Conservation (phyloP, 1,284 basidiomycete species). For the Phylloboletellus chloephorus region DNA sequence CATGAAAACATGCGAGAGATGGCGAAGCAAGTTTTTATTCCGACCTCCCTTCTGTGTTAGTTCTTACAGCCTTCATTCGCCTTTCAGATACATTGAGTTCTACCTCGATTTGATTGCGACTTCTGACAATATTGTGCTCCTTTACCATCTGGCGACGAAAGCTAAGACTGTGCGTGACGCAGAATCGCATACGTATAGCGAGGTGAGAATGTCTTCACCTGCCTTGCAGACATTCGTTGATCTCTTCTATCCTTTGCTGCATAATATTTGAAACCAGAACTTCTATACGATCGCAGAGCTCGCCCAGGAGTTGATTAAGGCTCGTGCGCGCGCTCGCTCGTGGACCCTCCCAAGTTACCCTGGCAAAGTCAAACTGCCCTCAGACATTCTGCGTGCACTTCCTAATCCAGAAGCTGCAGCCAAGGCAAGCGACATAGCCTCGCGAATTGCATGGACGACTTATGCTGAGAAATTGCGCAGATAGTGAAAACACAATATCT, state of each 20-base stretch:
- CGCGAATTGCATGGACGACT: neutral
- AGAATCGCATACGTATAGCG: slow-evolving; percentile 58
- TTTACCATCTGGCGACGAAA: slow-evolving; percentile 80
- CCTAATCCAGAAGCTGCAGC: slow-evolving; percentile 58
- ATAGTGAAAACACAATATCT: slow-evolving; percentile 63
- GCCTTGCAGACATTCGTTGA: neutral
- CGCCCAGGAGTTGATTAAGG: slow-evolving; percentile 81
- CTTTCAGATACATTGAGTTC: slow-evolving; percentile 77
- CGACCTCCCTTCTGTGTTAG: neutral
- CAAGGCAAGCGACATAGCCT: slow-evolving; percentile 39
- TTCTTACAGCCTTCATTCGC: neutral
- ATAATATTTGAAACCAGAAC: slow-evolving; percentile 65
- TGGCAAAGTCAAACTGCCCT: slow-evolving; percentile 73
- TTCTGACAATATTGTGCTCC: slow-evolving; percentile 74
- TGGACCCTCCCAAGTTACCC: slow-evolving; percentile 83
- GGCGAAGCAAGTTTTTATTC: slow-evolving; percentile 49
- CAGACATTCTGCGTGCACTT: slow-evolving; percentile 73
- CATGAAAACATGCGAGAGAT: slow-evolving; percentile 66
- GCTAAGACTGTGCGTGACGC: slow-evolving; percentile 84
- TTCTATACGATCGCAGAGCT: slow-evolving; percentile 88
- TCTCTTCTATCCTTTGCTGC: slow-evolving; percentile 3
- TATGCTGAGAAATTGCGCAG: slow-evolving; percentile 32
- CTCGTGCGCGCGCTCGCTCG: slow-evolving; percentile 55
- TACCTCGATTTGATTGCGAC: slow-evolving; percentile 77
- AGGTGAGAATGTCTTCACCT: slow-evolving; percentile 41